Evolutionary conservation across 2,329 filamentous ascomycete species (phyloP).

Genomic region (Aspergillus texensis): DNA sequence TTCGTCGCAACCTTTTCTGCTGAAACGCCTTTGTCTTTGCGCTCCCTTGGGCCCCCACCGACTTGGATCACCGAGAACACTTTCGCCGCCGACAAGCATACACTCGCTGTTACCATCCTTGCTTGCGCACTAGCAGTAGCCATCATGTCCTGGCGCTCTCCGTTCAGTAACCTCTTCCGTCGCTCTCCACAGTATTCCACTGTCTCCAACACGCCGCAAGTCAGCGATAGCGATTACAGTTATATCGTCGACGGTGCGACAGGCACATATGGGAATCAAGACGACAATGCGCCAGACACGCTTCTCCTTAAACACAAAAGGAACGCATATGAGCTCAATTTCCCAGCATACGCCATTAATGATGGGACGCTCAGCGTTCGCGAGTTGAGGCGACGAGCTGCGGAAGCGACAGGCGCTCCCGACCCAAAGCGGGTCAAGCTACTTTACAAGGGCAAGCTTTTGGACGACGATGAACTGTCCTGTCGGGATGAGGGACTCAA

Average conservation of each 20-base stretch:
- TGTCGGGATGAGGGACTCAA: conserved; percentile 50
- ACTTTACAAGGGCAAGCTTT: conserved; percentile 50
- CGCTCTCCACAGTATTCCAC: conserved; percentile 35
- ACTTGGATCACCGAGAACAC: conserved; percentile 14
- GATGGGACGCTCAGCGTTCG: conserved; percentile 48
- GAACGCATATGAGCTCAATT: conserved; percentile 46
- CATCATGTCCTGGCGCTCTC: conserved; percentile 31
- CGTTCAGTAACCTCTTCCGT: conserved; percentile 37
- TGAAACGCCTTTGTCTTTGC: conserved; percentile 19
- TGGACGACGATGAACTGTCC: conserved; percentile 44
- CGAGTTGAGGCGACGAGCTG: conserved; percentile 44
- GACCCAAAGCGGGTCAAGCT: conserved; percentile 45
- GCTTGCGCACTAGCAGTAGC: conserved; percentile 32
- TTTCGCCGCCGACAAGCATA: conserved; percentile 25
- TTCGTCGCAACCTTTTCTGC: conserved; percentile 29
- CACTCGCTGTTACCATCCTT: conserved; percentile 31
- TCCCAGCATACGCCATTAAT: conserved; percentile 51
- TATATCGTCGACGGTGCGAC: conserved; percentile 37
- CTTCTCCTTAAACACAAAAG: conserved; percentile 47
- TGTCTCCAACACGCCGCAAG: conserved; percentile 33
- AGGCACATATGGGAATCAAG: conserved; percentile 16
- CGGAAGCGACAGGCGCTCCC: conserved; percentile 36
- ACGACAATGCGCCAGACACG: conserved; percentile 45
- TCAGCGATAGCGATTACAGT: conserved; percentile 42
- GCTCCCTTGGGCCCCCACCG: conserved; percentile 21